Evolutionary conservation across 2,329 filamentous ascomycete species (phyloP).

Genomic region (Aspergillus sp.): DNA sequence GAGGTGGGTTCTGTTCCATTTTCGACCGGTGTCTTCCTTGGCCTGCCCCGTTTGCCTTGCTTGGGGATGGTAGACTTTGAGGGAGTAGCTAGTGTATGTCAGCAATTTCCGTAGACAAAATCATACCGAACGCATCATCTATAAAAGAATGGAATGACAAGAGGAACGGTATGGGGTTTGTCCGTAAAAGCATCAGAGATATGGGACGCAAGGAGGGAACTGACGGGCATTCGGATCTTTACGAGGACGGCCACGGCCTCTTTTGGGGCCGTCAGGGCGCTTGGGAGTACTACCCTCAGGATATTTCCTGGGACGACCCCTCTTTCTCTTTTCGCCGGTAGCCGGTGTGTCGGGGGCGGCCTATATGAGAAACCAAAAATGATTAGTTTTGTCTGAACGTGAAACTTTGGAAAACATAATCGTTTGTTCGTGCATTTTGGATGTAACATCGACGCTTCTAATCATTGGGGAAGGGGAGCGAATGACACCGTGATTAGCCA

Average conservation of each 20-base stretch:
- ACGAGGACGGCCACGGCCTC: slow-evolving; percentile 36
- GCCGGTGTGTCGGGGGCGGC: slow-evolving; percentile 20
- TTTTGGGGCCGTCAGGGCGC: slow-evolving; percentile 31
- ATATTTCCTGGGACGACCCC: slow-evolving; percentile 38
- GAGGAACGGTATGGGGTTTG: not conserved
- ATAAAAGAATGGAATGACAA: not conserved
- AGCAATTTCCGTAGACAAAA: not conserved
- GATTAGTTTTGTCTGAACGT: not conserved
- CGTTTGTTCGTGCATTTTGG: not conserved
- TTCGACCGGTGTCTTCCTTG: slow-evolving; percentile 23
- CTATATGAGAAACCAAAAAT: slow-evolving; percentile 1
- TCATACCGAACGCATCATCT: not conserved
- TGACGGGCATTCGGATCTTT: slow-evolving; percentile 23
- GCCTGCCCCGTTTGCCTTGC: slow-evolving; percentile 27
- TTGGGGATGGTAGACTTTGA: slow-evolving; percentile 21
- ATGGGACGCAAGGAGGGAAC: not conserved
- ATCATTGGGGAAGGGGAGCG: not conserved
- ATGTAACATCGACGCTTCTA: not conserved
- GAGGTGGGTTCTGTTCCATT: slow-evolving; percentile 20
- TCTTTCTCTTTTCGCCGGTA: slow-evolving; percentile 34
- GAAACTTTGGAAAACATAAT: not conserved
- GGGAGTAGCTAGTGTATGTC: slow-evolving; percentile 15
- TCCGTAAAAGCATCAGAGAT: not conserved
- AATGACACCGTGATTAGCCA: slow-evolving; percentile 8
- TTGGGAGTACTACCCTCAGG: slow-evolving; percentile 27